Conservation (phyloP, 1,284 basidiomycete genomes). For the Fomes fomentarius region DNA sequence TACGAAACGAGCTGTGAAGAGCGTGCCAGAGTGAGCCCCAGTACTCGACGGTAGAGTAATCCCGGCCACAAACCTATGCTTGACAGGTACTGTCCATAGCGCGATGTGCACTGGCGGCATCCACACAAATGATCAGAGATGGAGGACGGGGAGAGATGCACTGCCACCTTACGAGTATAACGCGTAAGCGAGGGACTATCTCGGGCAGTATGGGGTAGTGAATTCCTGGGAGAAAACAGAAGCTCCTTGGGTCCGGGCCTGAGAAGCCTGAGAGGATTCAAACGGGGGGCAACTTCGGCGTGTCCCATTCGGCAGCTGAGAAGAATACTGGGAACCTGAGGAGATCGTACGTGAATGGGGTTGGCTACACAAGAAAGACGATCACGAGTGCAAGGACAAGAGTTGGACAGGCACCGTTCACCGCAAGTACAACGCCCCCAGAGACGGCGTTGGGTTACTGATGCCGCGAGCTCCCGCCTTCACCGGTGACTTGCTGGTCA, state of each 20-base stretch:
- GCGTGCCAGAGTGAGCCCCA: neutral
- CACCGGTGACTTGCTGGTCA: conserved; percentile 1
- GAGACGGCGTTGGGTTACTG: neutral
- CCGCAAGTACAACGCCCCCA: conserved; percentile 3
- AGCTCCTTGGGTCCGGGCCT: neutral
- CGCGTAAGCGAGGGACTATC: conserved; percentile 4
- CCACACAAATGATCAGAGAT: neutral
- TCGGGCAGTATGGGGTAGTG: conserved; percentile 5
- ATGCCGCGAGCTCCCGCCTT: neutral
- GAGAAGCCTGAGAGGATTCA: conserved; percentile 5
- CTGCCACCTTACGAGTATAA: conserved; percentile 10
- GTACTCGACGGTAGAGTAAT: neutral
- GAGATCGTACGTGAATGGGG: conserved; percentile 22
- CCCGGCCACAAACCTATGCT: neutral
- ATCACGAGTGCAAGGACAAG: conserved; percentile 11
- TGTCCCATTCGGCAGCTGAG: conserved; percentile 16
- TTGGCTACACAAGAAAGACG: conserved; percentile 13
- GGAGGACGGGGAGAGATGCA: conserved; percentile 4
- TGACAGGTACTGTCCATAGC: neutral
- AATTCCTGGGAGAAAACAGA: conserved; percentile 8
- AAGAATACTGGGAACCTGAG: conserved; percentile 2
- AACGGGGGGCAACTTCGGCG: neutral
- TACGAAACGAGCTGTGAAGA: too few species aligned
- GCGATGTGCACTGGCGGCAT: neutral
- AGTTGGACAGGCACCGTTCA: conserved; percentile 13